phyloP scores from a whole-genome alignment of 1,284 basidiomycete genomes.

The Exobasidium rhododendri region DNA sequence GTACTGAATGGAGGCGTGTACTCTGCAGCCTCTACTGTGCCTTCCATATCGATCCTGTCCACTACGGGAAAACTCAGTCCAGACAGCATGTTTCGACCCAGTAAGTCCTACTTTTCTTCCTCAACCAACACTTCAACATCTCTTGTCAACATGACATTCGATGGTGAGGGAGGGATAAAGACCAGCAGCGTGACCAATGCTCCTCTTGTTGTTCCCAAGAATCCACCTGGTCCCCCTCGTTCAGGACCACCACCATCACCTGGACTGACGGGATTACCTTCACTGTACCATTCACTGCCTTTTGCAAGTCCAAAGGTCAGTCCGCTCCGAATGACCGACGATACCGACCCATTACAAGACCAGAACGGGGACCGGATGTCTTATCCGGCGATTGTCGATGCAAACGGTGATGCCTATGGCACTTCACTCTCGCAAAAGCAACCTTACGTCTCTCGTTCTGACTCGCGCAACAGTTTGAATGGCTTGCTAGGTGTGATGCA shows the following conservation, averaged over 20 bases:
- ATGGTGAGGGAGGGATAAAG: background rate
- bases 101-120: constrained; percentile 6
- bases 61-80: constrained; percentile 1
- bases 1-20: constrained; percentile 13
- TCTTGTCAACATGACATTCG: background rate
- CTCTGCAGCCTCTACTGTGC: background rate
- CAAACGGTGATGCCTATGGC: background rate
- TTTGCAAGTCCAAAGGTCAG: background rate
- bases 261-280: constrained; percentile 22
- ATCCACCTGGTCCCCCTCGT: constrained; percentile 15
- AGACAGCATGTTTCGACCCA: constrained; percentile 14
- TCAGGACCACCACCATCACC: constrained; percentile 20
- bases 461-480: background rate
- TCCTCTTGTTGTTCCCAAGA: constrained; percentile 37
- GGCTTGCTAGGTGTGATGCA: background rate
- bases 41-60: too few relatives aligned
- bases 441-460: background rate
- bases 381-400: too few relatives aligned
- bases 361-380: too few relatives aligned
- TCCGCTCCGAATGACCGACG: background rate
- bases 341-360: too few relatives aligned
- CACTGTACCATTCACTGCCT: background rate
- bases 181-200: constrained; percentile 43
- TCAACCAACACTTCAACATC: background rate
- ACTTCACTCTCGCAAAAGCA: background rate